phyloP scores from a whole-genome alignment of 2,329 filamentous ascomycete genomes.

The Botrytis sinoallii region DNA sequence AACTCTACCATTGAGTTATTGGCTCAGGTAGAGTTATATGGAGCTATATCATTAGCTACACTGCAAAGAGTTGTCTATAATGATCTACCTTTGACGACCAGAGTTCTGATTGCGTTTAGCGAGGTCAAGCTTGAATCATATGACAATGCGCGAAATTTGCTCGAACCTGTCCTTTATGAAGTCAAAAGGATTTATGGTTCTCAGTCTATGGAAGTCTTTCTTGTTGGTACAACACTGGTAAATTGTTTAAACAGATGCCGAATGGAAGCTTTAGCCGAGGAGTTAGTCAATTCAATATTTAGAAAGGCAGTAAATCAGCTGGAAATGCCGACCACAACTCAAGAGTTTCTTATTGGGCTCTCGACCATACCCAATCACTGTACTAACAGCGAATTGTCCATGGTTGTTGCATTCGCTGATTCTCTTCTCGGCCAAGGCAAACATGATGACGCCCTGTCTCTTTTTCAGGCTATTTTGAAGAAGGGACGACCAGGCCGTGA shows the following conservation, averaged over 20 bases:
- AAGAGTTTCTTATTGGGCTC: neutral
- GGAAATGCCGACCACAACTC: neutral
- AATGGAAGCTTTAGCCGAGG: neutral
- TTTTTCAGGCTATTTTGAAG: neutral
- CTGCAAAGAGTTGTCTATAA: neutral
- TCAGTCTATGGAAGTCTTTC: neutral
- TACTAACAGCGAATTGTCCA: neutral
- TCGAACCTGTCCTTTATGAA: neutral
- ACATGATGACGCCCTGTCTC: neutral
- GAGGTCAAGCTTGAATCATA: neutral
- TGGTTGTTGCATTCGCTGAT: neutral
- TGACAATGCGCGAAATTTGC: neutral
- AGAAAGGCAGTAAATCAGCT: no score
- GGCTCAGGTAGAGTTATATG: neutral
- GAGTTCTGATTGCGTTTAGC: neutral
- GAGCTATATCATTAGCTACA: neutral
- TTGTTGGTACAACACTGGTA: neutral
- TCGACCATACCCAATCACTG: neutral
- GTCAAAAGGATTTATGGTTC: neutral
- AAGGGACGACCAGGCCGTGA: neutral
- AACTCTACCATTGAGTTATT: neutral
- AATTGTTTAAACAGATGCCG: conserved; percentile 3
- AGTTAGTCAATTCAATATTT: neutral
- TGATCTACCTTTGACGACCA: neutral
- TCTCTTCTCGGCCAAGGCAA: neutral